Evolutionary conservation across 331 rosid species (phyloP).

Genomic region (Arachis monticola): DNA sequence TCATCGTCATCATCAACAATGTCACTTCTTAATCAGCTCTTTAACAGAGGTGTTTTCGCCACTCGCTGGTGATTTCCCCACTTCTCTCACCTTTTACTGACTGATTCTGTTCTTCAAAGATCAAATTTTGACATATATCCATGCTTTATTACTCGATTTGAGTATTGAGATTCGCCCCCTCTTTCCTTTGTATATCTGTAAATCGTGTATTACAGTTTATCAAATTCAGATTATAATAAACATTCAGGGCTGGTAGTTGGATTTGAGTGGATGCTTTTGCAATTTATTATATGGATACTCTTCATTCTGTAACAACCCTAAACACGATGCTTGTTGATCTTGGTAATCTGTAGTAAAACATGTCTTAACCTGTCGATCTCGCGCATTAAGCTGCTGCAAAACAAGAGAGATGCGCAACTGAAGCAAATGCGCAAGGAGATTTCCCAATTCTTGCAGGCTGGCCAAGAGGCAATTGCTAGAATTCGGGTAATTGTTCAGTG

Average conservation of each 20-base stretch:
- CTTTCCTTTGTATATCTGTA: not conserved
- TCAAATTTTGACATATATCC: too few relatives aligned
- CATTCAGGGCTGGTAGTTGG: not conserved
- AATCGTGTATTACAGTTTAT: too few relatives aligned
- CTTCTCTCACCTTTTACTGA: not conserved
- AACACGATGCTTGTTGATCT: not conserved
- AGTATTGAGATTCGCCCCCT: not conserved
- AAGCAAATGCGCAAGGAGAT: slow-evolving; percentile 95
- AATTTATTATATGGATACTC: too few relatives aligned
- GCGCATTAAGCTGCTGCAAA: slow-evolving; percentile 92
- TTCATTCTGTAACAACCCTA: slow-evolving; percentile 4
- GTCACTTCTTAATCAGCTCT: slow-evolving; percentile 95
- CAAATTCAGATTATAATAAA: not conserved
- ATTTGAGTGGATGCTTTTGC: too few relatives aligned
- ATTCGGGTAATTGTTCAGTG: slow-evolving; percentile 69
- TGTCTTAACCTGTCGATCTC: slow-evolving; percentile 79
- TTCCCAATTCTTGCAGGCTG: slow-evolving; percentile 90
- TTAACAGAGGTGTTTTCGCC: slow-evolving; percentile 86
- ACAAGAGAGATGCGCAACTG: slow-evolving; percentile 89
- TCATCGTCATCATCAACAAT: slow-evolving; percentile 25
- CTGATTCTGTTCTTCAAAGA: too few relatives aligned
- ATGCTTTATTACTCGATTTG: too few relatives aligned
- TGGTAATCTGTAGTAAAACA: slow-evolving; percentile 74
- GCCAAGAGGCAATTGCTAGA: slow-evolving; percentile 93
- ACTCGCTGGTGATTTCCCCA: slow-evolving; percentile 75